Base-by-base conservation (phyloP, 2,329 filamentous ascomycete genomes). In the Botrytis tulipae region DNA sequence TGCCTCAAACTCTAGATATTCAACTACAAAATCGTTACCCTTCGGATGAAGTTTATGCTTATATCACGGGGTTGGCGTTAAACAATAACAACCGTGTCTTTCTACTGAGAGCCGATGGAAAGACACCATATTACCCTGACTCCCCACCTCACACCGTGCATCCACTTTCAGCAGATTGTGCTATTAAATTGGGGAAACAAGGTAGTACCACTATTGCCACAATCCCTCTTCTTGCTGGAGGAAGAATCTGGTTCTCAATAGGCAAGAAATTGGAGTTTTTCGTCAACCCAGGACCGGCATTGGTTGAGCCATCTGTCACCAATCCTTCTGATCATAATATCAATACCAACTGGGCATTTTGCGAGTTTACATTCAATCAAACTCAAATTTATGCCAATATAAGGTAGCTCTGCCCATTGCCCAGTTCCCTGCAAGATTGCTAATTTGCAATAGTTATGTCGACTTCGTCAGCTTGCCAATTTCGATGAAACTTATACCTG, bases 241-340 rank as follows among this genome's bases (percentile, higher is more conserved):
- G 88, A 1, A 87, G 92, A 71, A 88, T 94, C 80, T 95, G 91
- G 90, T 92, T 93, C 81, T 89, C 86, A 73, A 84, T 88, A 74
- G 87, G 87, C 10, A 83, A 83, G 62, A 86, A 86, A 51, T 85
- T 94, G 67, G 89, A 86, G 1, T 95, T 95, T 82, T 84, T 88
- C 20, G 81, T 94, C 70, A 95, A 95, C 81, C 90, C 89, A 1
- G 79, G 79, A 9, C 90, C 92, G 10, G 90, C 88, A 1, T 85
- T 95, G 22, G 92, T 94, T 61, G 92, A 94, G 82, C 93, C 93
- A 0, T 91, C 90, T 16, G 89, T 91, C 40, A 91, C 88, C 46
- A 94, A 94, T 81, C 81, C 85, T 0, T 81, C 85, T 0, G 91
- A 93, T 78, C 82, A 85, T 3, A 93, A 92, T 80, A 89, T 89